Conservation (phyloP, 495 filamentous ascomycete species). For the Terfezia claveryi region DNA sequence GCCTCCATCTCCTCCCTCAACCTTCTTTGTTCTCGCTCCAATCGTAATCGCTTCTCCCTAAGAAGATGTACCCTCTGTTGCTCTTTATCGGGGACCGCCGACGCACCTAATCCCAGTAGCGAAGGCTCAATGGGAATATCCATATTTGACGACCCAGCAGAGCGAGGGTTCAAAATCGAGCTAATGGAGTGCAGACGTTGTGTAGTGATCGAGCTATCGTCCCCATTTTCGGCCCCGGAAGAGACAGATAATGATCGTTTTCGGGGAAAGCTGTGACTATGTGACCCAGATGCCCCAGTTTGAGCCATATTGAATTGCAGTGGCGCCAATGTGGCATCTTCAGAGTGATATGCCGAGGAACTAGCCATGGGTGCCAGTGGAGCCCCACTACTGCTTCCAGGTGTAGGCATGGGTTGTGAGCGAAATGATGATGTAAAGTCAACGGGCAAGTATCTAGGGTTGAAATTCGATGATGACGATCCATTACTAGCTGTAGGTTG, state of each 20-base stretch:
- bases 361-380: slow-evolving; percentile 33
- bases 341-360: slow-evolving; percentile 25
- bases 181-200: slow-evolving; percentile 58
- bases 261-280: slow-evolving; percentile 31
- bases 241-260: slow-evolving; percentile 44
- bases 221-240: slow-evolving; percentile 15
- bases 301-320: slow-evolving; percentile 6
- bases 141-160: slow-evolving; percentile 12
- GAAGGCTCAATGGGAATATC: slow-evolving; percentile 31
- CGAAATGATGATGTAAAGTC: slow-evolving; percentile 4
- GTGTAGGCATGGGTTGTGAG: neutral
- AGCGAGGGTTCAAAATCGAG: slow-evolving; percentile 50
- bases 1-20: slow-evolving; percentile 15
- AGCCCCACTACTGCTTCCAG: slow-evolving; percentile 23
- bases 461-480: neutral
- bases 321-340: slow-evolving; percentile 18
- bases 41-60: slow-evolving; percentile 19
- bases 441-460: neutral
- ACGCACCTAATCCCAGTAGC: slow-evolving; percentile 21
- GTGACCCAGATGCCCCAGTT: slow-evolving; percentile 27
- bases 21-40: slow-evolving; percentile 15
- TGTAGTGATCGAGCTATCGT: slow-evolving; percentile 19
- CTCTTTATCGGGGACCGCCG: neutral
- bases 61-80: slow-evolving; percentile 19
- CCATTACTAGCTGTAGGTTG: neutral